Conservation (phyloP, 805 yeast species). For the Nakazawaea populi region DNA sequence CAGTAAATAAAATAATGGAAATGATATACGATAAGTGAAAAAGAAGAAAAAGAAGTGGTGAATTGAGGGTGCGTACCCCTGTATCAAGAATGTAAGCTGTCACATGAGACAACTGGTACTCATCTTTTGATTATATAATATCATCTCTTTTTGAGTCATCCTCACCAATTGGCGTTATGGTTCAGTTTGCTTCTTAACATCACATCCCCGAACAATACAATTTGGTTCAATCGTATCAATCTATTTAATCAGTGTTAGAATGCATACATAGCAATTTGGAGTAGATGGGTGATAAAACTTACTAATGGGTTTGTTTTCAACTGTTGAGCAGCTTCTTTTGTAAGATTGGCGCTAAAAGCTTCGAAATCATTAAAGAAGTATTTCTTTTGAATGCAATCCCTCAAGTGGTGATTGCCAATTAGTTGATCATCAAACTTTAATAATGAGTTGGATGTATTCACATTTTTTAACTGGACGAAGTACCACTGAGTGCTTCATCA, state of each 20-base stretch:
- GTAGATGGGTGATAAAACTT: slow-evolving; percentile 5
- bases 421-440: slow-evolving; percentile 9
- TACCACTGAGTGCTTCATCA: slow-evolving; percentile 2
- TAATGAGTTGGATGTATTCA: slow-evolving; percentile 6
- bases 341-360: slow-evolving; percentile 63
- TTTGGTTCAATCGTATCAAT: slow-evolving; percentile 70
- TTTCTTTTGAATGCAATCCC: slow-evolving; percentile 41
- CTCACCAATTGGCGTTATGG: slow-evolving; percentile 58
- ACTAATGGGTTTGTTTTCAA: slow-evolving; percentile 49
- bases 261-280: not conserved
- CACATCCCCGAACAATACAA: slow-evolving; percentile 50
- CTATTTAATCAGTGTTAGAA: slow-evolving; percentile 8
- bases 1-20: too few species aligned
- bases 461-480: slow-evolving; percentile 6
- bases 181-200: slow-evolving; percentile 31
- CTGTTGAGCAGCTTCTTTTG: slow-evolving; percentile 38
- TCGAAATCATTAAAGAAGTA: slow-evolving; percentile 66
- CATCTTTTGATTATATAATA: slow-evolving; percentile 18
- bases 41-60: too few species aligned
- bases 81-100: slow-evolving; percentile 80
- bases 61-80: slow-evolving; percentile 72
- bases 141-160: slow-evolving; percentile 42
- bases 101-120: slow-evolving; percentile 50
- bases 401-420: slow-evolving; percentile 32
- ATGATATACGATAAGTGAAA: too few species aligned